Base-by-base conservation (phyloP, 2,329 filamentous ascomycete genomes). In the Colletotrichum neosansevieriae region DNA sequence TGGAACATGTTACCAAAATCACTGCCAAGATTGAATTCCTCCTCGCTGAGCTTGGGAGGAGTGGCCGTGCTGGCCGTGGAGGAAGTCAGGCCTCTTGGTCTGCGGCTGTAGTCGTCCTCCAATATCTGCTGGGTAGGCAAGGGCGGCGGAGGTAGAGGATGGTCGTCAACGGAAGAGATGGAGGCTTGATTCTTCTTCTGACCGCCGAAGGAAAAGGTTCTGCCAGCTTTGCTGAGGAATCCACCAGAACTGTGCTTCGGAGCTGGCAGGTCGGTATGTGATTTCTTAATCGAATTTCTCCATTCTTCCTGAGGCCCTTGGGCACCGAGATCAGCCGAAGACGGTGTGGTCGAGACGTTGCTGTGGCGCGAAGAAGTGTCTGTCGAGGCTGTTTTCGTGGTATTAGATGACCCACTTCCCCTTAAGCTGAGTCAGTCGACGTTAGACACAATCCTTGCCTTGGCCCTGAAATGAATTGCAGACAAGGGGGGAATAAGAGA, bases 301-400 rank as follows among this genome's bases (percentile, higher is more conserved):
- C 77, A 79, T 61, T 84, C 82, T 63, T 85, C 81, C 42, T 81
- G 78, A 10, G 72, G 72, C 49, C 75, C 76, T 45, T 79, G 74
- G 51, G 72, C 72, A 47, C 74, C 76, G 38, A 79, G 73, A 59
- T 84, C 86, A 58, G 86, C 83, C 3, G 87, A 89, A 3, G 87
- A 89, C 12, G 87, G 86, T 40, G 87, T 82, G 42, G 87, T 89
- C n/a, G 87, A 89, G 59, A 83, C 85, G 77, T 88, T 88, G 76
- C 87, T 89, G 75, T 89, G 85, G 74, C 87, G 84, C 57, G 87
- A 89, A 38, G 87, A 89, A 73, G 85, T 86, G 76, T 89, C 87
- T 71, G 84, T 86, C 60, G 86, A 88, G 58, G 83, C 83, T 68
- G 85, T 85, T 77, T 89, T 87, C 67, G 87, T 89, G 42, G 85